Base-by-base conservation (phyloP, 345 rosid species). In the Eucalyptus pauciflora region DNA sequence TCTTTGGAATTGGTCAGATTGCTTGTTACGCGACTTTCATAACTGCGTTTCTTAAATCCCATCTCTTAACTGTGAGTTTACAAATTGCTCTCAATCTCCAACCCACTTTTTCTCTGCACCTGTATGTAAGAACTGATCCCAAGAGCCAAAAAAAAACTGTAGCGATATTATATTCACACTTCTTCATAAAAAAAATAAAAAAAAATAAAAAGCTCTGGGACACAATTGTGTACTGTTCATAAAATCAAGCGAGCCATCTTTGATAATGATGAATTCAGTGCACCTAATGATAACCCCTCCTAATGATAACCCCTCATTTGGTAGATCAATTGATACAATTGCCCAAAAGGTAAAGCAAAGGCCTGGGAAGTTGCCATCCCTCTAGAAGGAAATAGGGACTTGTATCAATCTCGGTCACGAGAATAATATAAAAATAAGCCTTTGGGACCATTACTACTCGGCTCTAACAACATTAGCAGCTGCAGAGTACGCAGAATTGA, bases 391-490 rank as follows among this genome's bases (percentile, higher is more conserved):
- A 3, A 33, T 18, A 18, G 43, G 46, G 2, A 71, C 46, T 71
- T 37, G 45, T 18, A 18, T 71, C 46, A 8, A 71, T 71, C 81
- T 33, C 46, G 7, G 13, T 37, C 81, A 71, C 8, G 27, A 8
- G 46, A 37, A 71, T 12, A 20, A 20, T 37, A 71, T 31, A 69
- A 22, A 24, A 4, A 69, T 17, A 33, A 33, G 46, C 81, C 81
- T 71, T 17, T 41, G 85, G 93, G 96, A 91, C 92, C 94, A 92
- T 89, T 92, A 87, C 91, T 92, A 93, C 95, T 98, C 98, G 76
- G 94, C 93, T 88, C 95, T 96, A 90, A 87, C 93, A 85, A 91
- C 91, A 93, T 88, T 45, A 80, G 88, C 88, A 88, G 93, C 71
- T 86, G 92, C 93, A 89, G 94, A 87, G 91, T 88, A 95, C 83